Base-by-base conservation (phyloP, 495 filamentous ascomycete species). In the Podospora tetraspora region DNA sequence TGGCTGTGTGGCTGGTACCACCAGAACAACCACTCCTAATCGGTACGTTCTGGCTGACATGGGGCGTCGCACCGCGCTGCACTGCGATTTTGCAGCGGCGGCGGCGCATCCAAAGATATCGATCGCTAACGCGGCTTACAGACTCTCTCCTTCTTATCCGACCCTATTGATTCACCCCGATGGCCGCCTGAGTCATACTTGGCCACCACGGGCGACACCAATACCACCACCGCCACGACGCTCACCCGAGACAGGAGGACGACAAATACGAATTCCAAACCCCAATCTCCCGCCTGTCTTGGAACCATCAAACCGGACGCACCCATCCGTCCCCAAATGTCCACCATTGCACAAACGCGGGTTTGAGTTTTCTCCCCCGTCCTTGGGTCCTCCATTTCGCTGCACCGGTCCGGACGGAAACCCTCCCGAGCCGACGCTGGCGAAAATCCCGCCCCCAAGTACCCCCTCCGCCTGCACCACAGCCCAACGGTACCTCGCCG, bases 1-100 rank as follows among this genome's bases (percentile, higher is more conserved):
- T 66, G 57, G 57, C 65, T 29, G 59, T 60, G 65, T 60, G 57
- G 58, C 57, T 66, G 57, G 57, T 66, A 61, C 57, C 27, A 66
- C 65, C 27, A 52, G 43, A 52, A 52, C 43, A 66, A 56, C 62
- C 65, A 61, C 58, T 61, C 37, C 34, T 61, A 66, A 61, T 66
- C 65, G 65, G 65, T 66, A 66, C 9, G 65, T 24, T 24, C 59
- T 60, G 59, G 27, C 59, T 60, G 43, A 52, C 43, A 52, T 8
- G 43, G 43, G 43, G 43, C 43, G 43, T 52, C 19, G 43, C 43
- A 52, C 43, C n/a, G 43, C 11, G 30, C 30, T 32, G 30, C 30
- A 32, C 30, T 32, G 30, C 30, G 16, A 43, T 43, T 43, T 32
- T 11, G 8, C 30, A 27, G 3, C 16, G 5, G 16, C 37, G 37